These are phyloP conservation scores for Penicillium sp. DNA, from an alignment of 2,329 filamentous ascomycete genomes.

Conservation along the genomic window DNA sequence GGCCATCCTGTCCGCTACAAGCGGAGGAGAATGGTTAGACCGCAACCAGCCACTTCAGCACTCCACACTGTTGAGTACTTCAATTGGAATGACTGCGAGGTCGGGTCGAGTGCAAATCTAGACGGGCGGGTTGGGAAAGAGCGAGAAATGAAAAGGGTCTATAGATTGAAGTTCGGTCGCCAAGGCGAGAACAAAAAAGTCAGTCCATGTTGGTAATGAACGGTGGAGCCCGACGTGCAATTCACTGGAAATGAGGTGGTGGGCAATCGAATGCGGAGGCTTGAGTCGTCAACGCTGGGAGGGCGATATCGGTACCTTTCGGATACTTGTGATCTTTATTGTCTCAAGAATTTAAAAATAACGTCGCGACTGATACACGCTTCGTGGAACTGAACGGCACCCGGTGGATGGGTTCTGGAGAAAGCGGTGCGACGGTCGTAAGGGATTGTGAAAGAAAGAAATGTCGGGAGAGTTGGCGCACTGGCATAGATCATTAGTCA, in stretches of 20 bases:
- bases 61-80: neutral
- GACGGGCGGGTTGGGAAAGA: neutral
- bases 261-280: neutral
- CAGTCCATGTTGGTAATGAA: slow-evolving; percentile 12
- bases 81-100: neutral
- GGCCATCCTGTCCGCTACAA: slow-evolving; percentile 32
- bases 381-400: neutral
- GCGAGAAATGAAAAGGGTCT: slow-evolving; percentile 1
- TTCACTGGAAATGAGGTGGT: neutral
- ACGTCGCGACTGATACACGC: neutral
- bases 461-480: neutral
- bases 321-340: neutral
- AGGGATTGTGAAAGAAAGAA: neutral
- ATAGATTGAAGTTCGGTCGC: slow-evolving; percentile 12
- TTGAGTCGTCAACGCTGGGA: neutral
- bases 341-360: too few species aligned
- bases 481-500: neutral
- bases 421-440: neutral
- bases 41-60: slow-evolving; percentile 11
- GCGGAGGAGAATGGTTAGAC: slow-evolving; percentile 22
- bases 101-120: neutral
- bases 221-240: neutral
- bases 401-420: neutral
- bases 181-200: slow-evolving; percentile 18
- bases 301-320: slow-evolving; percentile 9